Conservation (phyloP, 2,329 filamentous ascomycete genomes). For the Aspergillus felis region DNA sequence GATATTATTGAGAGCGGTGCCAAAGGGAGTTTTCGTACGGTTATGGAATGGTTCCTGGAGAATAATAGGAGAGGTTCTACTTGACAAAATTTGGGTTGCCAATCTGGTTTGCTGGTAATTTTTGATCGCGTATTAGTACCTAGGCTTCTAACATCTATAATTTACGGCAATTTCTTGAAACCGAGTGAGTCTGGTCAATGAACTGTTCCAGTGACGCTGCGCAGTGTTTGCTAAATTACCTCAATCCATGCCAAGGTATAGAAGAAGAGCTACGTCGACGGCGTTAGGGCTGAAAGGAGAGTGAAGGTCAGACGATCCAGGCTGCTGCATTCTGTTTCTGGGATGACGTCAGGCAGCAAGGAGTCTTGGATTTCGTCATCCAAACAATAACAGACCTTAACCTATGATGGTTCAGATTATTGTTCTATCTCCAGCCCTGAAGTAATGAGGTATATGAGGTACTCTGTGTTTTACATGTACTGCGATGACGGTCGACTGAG, state of each 20-base stretch:
- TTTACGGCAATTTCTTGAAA: neutral
- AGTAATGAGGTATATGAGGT: no score
- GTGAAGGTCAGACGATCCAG: neutral
- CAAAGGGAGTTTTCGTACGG: slow-evolving; percentile 71
- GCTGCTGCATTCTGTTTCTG: neutral
- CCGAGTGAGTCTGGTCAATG: neutral
- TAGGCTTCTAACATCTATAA: neutral
- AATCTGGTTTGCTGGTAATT: neutral
- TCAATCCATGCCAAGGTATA: neutral
- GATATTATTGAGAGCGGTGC: slow-evolving; percentile 74
- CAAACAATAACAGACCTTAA: neutral
- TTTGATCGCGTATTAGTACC: neutral
- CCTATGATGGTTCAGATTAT: neutral
- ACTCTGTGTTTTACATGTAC: neutral
- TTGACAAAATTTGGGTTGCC: neutral
- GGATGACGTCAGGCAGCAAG: neutral
- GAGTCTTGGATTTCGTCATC: neutral
- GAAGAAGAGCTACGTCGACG: neutral
- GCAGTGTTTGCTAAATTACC: neutral
- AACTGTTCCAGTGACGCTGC: neutral
- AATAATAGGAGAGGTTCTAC: slow-evolving; percentile 25
- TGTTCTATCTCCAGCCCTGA: no score
- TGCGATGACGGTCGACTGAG: neutral
- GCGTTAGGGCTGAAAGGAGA: neutral
- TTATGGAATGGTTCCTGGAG: slow-evolving; percentile 77